These are phyloP conservation scores for Xanthoconium purpureum DNA, from an alignment of 768 basidiomycete genomes.

Conservation along the genomic window DNA sequence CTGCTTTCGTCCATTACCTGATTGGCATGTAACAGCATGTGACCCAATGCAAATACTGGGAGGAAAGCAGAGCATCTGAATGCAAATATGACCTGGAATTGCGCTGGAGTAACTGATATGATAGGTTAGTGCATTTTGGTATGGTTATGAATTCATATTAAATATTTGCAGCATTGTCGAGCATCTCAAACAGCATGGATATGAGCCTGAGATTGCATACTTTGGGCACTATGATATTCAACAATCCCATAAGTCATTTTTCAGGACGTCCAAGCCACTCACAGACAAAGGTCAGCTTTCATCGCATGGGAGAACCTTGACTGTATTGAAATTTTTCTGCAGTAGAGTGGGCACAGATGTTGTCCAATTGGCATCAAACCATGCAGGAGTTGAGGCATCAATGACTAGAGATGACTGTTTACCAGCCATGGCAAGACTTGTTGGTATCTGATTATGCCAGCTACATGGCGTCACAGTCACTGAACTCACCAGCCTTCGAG, in stretches of 20 bases:
- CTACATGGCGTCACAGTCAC: too few relatives aligned
- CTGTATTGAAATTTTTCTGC: too few relatives aligned
- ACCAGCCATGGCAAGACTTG: too few relatives aligned
- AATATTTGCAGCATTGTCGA: conserved; percentile 7
- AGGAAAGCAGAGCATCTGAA: background rate
- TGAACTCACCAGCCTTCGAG: too few relatives aligned
- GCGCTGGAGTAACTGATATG: background rate
- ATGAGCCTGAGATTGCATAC: background rate
- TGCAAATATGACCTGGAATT: background rate
- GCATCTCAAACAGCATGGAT: conserved; percentile 6
- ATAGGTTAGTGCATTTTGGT: background rate
- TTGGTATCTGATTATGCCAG: too few relatives aligned
- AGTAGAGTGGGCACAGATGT: too few relatives aligned
- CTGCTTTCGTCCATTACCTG: background rate
- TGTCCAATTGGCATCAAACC: too few relatives aligned
- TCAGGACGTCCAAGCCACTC: conserved; percentile 4
- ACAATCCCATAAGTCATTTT: background rate
- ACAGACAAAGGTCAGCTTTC: conserved; percentile 5
- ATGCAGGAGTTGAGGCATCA: too few relatives aligned
- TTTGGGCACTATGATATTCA: background rate
- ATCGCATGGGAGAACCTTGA: too few relatives aligned
- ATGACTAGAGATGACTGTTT: too few relatives aligned
- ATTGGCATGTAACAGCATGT: background rate
- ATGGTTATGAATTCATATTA: background rate
- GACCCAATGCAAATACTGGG: background rate